Conservation (phyloP, 768 basidiomycete genomes). For the Guyanaporus albipodus region DNA sequence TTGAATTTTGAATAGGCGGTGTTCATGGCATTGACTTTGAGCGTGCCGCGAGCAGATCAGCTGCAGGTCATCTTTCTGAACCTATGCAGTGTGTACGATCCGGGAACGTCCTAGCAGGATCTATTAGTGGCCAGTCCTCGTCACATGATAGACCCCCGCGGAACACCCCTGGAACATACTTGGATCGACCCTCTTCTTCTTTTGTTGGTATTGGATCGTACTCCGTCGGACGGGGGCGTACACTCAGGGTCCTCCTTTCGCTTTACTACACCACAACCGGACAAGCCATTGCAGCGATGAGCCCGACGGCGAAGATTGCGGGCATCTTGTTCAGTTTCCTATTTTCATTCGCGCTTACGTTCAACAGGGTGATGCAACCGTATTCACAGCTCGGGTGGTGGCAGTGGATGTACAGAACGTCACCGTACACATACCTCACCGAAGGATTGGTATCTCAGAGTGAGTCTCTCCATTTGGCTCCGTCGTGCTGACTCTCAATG, state of each 20-base stretch:
- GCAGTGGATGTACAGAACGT: conserved; percentile 63
- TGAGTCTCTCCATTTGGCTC: too few relatives aligned
- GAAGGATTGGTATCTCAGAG: conserved; percentile 45
- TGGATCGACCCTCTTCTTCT: conserved; percentile 54
- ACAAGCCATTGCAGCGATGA: conserved; percentile 58
- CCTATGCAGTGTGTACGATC: conserved; percentile 56
- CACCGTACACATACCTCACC: conserved; percentile 55
- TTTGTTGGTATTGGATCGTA: conserved; percentile 74
- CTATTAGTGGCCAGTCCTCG: conserved; percentile 60
- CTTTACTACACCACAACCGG: conserved; percentile 60
- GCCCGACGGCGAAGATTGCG: conserved; percentile 56
- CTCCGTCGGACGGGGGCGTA: conserved; percentile 47
- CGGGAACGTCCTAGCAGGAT: conserved; percentile 62
- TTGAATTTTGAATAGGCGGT: conserved; percentile 36
- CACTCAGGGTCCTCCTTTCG: conserved; percentile 54
- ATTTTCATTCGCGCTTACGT: conserved; percentile 63
- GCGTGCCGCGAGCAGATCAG: conserved; percentile 56
- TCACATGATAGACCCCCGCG: conserved; percentile 51
- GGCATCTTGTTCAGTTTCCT: conserved; percentile 54
- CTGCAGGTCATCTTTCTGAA: conserved; percentile 58
- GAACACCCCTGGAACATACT: conserved; percentile 62
- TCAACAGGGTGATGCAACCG: conserved; percentile 69
- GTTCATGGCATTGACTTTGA: conserved; percentile 51
- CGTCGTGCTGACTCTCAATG: too few relatives aligned
- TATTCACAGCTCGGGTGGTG: conserved; percentile 61